Evolutionary conservation across 129 eudicot species (phyloP), one percentile per base, ranked within the genome.

Genomic region (Rutidosis leptorrhynchoides): DNA sequence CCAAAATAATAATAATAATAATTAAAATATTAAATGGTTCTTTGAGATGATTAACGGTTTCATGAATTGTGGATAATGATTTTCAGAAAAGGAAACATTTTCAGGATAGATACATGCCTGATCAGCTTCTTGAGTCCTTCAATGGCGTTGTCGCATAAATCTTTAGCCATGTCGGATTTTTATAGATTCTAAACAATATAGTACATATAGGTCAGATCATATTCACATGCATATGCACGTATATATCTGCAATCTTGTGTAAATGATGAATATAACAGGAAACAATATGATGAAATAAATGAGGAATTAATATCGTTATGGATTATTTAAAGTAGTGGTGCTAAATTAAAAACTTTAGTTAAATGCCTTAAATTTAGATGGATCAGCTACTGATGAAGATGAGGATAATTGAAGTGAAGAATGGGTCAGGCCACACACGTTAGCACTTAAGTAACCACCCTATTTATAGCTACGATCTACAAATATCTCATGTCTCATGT

Each of bases 81-180:
- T 30, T 0, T 30, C 5, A 30, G 7, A 30, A 5, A 30, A 7
- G 7, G 35, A 6, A 30, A 6, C n/a, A n/a, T n/a, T n/a, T 5
- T 15, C 23, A 42, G 26, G 4, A 19, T 21, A 20, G 11, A 20
- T 20, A 17, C 14, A 1, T 59, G 86, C 97, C 95, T 86, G 14
- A 90, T 85, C 73, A 90, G 89, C 82, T 84, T 80, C 68, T 80
- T 65, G 21, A 90, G 71, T 53, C 83, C 95, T 70, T 80, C 86
- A 70, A 90, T 90, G 83, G 97, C 95, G 74, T 82, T 87, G 69
- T 86, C 88, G 72, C 63, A 84, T 56, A 81, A 54, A 65, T 52
- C 84, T 11, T 72, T 62, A 22, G 79, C 89, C 95, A 86, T 86
- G 20, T 80, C 78, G 5, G 35, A 30, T 30, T n/a, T n/a, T n/a